Evolutionary conservation across 495 filamentous ascomycete genomes (phyloP), one percentile per base, ranked within the genome.

Genomic region (Talaromyces borbonicus): DNA sequence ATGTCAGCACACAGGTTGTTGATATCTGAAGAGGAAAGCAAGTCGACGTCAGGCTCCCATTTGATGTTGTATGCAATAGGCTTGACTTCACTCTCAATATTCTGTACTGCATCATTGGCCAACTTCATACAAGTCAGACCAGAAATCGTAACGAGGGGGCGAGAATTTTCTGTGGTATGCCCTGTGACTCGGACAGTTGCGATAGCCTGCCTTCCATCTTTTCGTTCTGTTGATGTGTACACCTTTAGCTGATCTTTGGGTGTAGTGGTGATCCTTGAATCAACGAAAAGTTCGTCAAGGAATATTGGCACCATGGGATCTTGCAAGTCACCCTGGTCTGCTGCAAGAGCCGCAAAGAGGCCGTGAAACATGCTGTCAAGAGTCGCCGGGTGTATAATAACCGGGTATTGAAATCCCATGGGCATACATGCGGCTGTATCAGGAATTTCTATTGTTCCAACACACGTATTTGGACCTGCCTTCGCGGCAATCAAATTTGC

Each of bases 351-450:
- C 14, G 31, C 48, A 44, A 62, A 59, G 4, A 58, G 26, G 0
- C 52, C 35, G 14, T 77, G 73, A 4, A 69, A 49, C 47, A 70
- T 62, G 19, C 60, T 50, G 30, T 76, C 74, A 4, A 76, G 46
- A 1, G 65, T 57, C 0, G 67, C 58, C 7, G 74, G 72, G 33
- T 75, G 73, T 1, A 68, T 42, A 27, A 72, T 53, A 46, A 58
- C 70, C 0, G 59, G 51, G 0, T 63, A 66, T 48, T 77, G 68
- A 31, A 65, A 56, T 22, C 52, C 53, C 40, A 67, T 23, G 0
- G 74, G 74, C 73, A 78, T 78, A 16, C 54, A 58, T 7, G 59
- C 43, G 4, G 53, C 63, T 7, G 72, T 75, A 32, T 78, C 67
- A 1, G 65, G 64, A 12, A 68, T 54, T 8, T 48, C n/a, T n/a